Evolutionary conservation across 441 rosid genomes (phyloP).

Genomic region (Pelargonium fulgidum): DNA sequence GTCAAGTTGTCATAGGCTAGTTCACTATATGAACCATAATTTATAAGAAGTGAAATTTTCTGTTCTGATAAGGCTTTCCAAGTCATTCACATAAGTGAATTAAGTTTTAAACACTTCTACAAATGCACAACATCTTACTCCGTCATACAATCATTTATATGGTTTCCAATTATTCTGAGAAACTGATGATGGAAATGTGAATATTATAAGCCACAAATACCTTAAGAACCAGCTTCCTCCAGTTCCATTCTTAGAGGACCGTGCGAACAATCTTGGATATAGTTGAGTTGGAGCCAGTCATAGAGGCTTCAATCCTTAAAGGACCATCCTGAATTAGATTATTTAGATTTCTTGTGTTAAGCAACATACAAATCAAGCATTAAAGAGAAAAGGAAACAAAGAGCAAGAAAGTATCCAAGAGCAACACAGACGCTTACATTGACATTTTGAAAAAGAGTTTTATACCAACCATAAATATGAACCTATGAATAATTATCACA

Average conservation of each 20-base stretch:
- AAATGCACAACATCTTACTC: not conserved
- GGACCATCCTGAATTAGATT: too few relatives aligned
- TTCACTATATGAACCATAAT: not conserved
- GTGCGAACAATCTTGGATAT: slow-evolving; percentile 22
- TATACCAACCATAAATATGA: too few relatives aligned
- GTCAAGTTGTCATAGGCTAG: not conserved
- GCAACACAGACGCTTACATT: too few relatives aligned
- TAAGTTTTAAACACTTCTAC: not conserved
- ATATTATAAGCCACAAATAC: not conserved
- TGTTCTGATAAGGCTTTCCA: not conserved
- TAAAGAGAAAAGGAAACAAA: too few relatives aligned
- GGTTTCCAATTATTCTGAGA: not conserved
- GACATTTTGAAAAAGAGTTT: too few relatives aligned
- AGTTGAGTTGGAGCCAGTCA: too few relatives aligned
- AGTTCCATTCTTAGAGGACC: slow-evolving; percentile 32
- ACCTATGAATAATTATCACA: too few relatives aligned
- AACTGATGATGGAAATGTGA: slow-evolving; percentile 2
- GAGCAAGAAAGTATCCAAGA: too few relatives aligned
- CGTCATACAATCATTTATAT: not conserved
- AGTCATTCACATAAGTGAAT: not conserved
- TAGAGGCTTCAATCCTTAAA: too few relatives aligned
- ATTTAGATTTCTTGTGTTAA: too few relatives aligned
- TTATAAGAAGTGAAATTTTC: not conserved
- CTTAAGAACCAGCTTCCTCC: not conserved
- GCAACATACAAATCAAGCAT: too few relatives aligned